Base-by-base conservation (phyloP, 2,329 filamentous ascomycete genomes). In the Lomentospora prolificans region DNA sequence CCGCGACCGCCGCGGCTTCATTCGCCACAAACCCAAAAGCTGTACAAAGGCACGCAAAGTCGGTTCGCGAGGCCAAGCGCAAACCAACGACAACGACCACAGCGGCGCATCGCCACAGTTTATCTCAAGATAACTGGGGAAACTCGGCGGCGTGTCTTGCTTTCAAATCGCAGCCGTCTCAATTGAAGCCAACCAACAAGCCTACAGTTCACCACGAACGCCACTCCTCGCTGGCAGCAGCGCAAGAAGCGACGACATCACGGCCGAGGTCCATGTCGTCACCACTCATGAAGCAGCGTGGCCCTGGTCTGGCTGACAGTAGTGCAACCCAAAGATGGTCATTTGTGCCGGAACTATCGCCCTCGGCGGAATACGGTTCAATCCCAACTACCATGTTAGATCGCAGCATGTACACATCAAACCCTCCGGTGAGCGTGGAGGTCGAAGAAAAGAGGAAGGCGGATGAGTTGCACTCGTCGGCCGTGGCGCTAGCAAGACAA, bases 401-500 rank as follows among this genome's bases (percentile, higher is more conserved):
- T 48, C 77, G 84, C 59, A 83, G 85, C 59, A 87, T 95, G 82
- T 95, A 86, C 65, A 90, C 86, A 0, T 85, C 87, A 1, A 73
- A 82, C 31, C 90, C 90, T 3, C 85, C 85, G 0, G 81, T 95
- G 3, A 77, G 81, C 25, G 73, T 80, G 2, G 89, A 95, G 64
- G 72, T 83, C 0, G 85, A 94, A 41, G 90, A 96, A 64, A 80
- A 84, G 67, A 84, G 80, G 59, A 82, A 80, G 57, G 80, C 85
- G 48, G 86, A 90, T 61, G 82, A 84, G 3, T 74, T 95, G 2
- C 86, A 86, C 60, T 89, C 90, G 28, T 92, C 90, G 19, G 90
- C 91, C 2, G 75, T 96, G 3, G 89, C 87, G 9, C 95, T 96
- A 90, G 90, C 91, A 5, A 87, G 86, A 69, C 82, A 86, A 62